Percentiles rank a stretch among this genome's conserved stretches.
Conservation (phyloP, 345 rosid genomes). For the Salix caprea region DNA sequence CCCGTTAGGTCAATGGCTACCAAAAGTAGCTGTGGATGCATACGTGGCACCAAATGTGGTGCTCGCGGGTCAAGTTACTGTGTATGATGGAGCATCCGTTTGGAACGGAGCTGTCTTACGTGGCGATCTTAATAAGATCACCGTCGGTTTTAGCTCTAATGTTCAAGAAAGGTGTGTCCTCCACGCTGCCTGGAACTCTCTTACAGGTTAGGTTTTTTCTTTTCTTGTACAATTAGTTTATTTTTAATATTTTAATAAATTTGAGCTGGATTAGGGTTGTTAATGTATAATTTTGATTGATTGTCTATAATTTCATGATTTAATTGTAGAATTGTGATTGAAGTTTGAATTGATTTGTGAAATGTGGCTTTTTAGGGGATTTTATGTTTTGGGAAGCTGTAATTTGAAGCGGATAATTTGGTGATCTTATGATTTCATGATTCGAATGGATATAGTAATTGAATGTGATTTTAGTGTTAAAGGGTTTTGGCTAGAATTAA, state of each 20-base stretch:
- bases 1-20: constrained; percentile 92
- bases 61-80: constrained; percentile 85
- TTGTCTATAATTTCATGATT: not conserved
- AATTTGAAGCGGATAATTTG: not conserved
- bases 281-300: not conserved
- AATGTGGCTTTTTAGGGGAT: not conserved
- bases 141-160: constrained; percentile 84
- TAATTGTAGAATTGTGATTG: not conserved
- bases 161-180: constrained; percentile 90
- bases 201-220: constrained; percentile 54
- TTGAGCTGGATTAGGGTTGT: not conserved
- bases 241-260: not conserved
- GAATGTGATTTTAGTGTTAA: not conserved
- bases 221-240: too few species aligned
- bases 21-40: constrained; percentile 92
- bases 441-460: not conserved
- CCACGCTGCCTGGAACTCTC: constrained; percentile 97
- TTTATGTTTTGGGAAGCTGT: not conserved
- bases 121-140: constrained; percentile 96
- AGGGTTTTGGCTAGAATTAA: not conserved
- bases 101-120: constrained; percentile 92
- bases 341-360: not conserved
- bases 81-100: constrained; percentile 81
- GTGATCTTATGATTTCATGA: not conserved
- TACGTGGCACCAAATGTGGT: constrained; percentile 92